Base-by-base conservation (phyloP, 208 protist species). In the Acanthamoeba culbertsoni region DNA sequence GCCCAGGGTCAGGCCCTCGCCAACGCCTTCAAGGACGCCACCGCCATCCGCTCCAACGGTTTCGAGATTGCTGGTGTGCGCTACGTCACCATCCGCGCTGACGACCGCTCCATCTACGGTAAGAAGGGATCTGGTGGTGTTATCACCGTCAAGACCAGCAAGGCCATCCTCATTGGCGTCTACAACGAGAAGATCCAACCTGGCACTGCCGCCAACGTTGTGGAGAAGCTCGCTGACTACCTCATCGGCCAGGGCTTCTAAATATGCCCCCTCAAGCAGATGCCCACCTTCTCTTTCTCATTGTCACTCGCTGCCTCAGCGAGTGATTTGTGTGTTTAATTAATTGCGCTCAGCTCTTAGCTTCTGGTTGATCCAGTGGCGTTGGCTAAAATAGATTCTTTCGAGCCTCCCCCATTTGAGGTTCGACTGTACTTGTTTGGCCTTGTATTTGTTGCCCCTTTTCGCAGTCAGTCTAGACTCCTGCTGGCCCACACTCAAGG, bases 201-300 rank as follows among this genome's bases (percentile, higher is more conserved):
- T 53, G 95, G 94, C 84, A 75, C 92, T 35, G 94, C 93, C 57
- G 92, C 86, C 53, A 26, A 65, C 7, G 68, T 79, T 14, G 96
- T 97, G 53, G 96, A 97, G 94, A 96, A 95, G 65, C 93, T 97
- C 53, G 96, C 94, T 51, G 96, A 97, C 91, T 97, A 97, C 91
- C 93, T 97, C 88, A 95, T 94, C 18, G 94, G 63, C 0, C 48
- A 93, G 37, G 65, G 65, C 45, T 97, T 84, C 94, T 96, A 94
- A 96, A 51, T 33, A 51, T 2, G n/a, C 68, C 12, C 16, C 68
- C 20, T 28, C 37, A 33, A 5, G 26, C 0, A 31, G 6, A 31
- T 42, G 33, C 6, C 65, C 63, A 43, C 65, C 8, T 10, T 63
- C 23, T 63, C 23, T 63, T 28, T n/a, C 55, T 7, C 12, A 28